Percentiles rank a stretch among this genome's conserved stretches.
These are phyloP conservation scores for Rhodamnia rubescens DNA, from an alignment of 345 rosid genomes.

Conservation along the genomic window DNA sequence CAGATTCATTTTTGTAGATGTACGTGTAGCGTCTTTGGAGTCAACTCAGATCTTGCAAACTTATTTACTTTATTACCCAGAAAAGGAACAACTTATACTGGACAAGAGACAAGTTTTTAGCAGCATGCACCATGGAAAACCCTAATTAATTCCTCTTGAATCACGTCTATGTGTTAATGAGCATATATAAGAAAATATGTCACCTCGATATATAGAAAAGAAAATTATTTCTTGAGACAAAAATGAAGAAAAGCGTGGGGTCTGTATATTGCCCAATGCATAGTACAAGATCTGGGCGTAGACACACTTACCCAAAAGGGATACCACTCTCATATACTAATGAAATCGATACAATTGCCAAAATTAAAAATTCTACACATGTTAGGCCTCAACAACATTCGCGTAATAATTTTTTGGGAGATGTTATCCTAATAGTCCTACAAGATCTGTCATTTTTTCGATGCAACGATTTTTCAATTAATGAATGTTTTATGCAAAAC, in stretches of 20 bases:
- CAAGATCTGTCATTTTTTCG: no score
- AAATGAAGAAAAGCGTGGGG: not conserved
- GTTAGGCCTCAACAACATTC: not conserved
- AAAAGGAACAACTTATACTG: not conserved
- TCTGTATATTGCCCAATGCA: no score
- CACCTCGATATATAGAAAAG: not conserved
- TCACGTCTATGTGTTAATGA: not conserved
- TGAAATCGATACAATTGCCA: no score
- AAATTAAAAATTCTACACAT: no score
- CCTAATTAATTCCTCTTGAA: not conserved
- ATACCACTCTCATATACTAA: no score
- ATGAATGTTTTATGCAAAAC: no score
- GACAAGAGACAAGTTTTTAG: not conserved
- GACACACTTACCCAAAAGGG: no score
- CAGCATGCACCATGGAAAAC: not conserved
- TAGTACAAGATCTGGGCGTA: no score
- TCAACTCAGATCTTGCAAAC: not conserved
- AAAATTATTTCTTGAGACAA: not conserved
- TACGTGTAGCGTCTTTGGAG: not conserved
- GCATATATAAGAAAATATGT: not conserved
- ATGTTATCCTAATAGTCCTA: no score
- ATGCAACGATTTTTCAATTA: no score
- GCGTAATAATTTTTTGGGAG: not conserved
- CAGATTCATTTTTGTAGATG: not conserved
- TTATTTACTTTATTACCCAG: not conserved